Percentiles rank a stretch among this genome's conserved stretches.
Conservation (phyloP, 140 eudicot species). For the Erigeron philadelphicus region DNA sequence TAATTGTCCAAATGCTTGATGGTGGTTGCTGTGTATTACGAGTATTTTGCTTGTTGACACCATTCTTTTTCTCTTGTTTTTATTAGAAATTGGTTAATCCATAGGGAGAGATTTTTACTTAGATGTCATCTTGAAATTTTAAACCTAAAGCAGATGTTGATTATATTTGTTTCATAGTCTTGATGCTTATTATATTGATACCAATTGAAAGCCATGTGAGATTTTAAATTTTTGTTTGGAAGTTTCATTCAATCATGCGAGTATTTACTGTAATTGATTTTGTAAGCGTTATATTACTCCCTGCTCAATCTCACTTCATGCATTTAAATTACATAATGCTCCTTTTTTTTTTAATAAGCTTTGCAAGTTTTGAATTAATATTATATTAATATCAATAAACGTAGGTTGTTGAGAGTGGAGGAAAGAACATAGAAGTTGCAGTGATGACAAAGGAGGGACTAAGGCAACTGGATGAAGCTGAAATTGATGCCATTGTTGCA, state of each 20-base stretch:
- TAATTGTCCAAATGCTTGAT: background rate
- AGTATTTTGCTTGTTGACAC: background rate
- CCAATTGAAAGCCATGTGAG: background rate
- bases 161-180: background rate
- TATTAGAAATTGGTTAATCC: background rate
- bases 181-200: background rate
- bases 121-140: background rate
- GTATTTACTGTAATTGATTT: background rate
- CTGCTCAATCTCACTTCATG: background rate
- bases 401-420: constrained; percentile 99
- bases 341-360: background rate
- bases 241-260: background rate
- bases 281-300: background rate
- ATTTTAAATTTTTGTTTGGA: too few species aligned
- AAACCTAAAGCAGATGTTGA: background rate
- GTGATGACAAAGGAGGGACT: constrained; percentile 94
- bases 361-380: background rate
- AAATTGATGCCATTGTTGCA: constrained; percentile 91
- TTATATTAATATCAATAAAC: background rate
- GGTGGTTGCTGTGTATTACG: background rate
- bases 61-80: background rate
- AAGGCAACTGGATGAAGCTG: constrained; percentile 87
- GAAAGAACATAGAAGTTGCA: constrained; percentile 95
- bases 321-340: background rate
- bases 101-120: background rate